These are phyloP conservation scores for Diplodia scrobiculata DNA, from an alignment of 2,329 filamentous ascomycete genomes.

Conservation along the genomic window DNA sequence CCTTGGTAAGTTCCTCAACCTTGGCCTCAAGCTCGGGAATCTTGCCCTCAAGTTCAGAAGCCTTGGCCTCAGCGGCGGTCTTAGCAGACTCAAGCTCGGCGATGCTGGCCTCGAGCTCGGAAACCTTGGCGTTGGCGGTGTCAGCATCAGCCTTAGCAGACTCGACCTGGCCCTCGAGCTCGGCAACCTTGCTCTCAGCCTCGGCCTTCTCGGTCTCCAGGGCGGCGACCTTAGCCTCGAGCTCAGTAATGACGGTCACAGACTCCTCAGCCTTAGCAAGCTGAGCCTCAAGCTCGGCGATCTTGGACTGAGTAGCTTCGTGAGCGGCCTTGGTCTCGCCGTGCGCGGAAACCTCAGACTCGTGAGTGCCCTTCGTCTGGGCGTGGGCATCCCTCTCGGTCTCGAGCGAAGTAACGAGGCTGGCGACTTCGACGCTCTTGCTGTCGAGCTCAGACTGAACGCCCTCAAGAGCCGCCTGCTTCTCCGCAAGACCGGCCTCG, in stretches of 20 bases:
- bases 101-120: slow-evolving; percentile 35
- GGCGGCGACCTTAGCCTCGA: slow-evolving; percentile 17
- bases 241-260: background rate
- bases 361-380: slow-evolving; percentile 8
- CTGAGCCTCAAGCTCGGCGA: slow-evolving; percentile 19
- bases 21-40: slow-evolving; percentile 26
- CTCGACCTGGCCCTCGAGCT: slow-evolving; percentile 18
- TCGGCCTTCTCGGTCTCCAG: slow-evolving; percentile 17
- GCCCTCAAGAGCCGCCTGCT: slow-evolving; percentile 29
- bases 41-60: slow-evolving; percentile 34
- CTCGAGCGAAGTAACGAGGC: slow-evolving; percentile 17
- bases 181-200: slow-evolving; percentile 25
- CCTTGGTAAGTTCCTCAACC: slow-evolving; percentile 24
- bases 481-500: slow-evolving; percentile 18
- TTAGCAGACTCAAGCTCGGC: slow-evolving; percentile 27
- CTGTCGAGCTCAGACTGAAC: slow-evolving; percentile 25
- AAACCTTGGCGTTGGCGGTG: slow-evolving; percentile 39
- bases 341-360: slow-evolving; percentile 26
- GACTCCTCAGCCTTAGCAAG: slow-evolving; percentile 12
- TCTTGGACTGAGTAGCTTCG: slow-evolving; percentile 21
- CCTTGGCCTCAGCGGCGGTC: slow-evolving; percentile 33
- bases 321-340: slow-evolving; percentile 23
- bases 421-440: slow-evolving; percentile 26
- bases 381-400: slow-evolving; percentile 18
- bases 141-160: slow-evolving; percentile 29